Evolutionary conservation across 768 basidiomycete genomes (phyloP).

Genomic region (Suillus bovinus): DNA sequence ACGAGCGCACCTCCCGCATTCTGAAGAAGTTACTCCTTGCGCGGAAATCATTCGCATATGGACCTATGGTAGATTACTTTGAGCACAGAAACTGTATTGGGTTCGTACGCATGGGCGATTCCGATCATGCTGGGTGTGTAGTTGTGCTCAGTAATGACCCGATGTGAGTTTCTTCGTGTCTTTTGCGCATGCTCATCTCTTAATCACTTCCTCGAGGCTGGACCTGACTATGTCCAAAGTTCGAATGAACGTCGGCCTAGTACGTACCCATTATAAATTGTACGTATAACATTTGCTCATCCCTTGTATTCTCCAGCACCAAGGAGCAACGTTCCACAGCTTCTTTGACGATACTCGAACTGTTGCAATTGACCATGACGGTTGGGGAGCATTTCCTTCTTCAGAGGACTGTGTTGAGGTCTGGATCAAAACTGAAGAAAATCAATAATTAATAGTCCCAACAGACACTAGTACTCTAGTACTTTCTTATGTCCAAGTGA

Average conservation of each 20-base stretch:
- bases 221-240: slow-evolving; percentile 28
- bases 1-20: slow-evolving; percentile 49
- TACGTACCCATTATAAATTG: slow-evolving; percentile 35
- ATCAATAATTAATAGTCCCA: background rate
- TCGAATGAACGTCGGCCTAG: slow-evolving; percentile 69
- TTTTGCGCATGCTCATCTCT: slow-evolving; percentile 74
- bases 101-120: slow-evolving; percentile 68
- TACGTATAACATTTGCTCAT: slow-evolving; percentile 3
- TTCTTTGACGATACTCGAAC: slow-evolving; percentile 45
- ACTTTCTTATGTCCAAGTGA: slow-evolving; percentile 1
- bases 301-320: slow-evolving; percentile 16
- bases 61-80: slow-evolving; percentile 61
- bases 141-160: slow-evolving; percentile 67
- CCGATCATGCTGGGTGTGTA: slow-evolving; percentile 57
- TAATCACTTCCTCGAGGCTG: slow-evolving; percentile 39
- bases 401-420: slow-evolving; percentile 56
- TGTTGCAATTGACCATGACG: slow-evolving; percentile 49
- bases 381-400: slow-evolving; percentile 70
- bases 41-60: slow-evolving; percentile 70
- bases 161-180: slow-evolving; percentile 43
- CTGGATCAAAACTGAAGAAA: slow-evolving; percentile 44
- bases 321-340: slow-evolving; percentile 43
- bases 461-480: background rate
- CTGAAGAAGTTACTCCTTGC: slow-evolving; percentile 57
- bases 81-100: slow-evolving; percentile 65